A percentile compares a stretch with the other conserved stretches of the same genome.
phyloP scores from a whole-genome alignment of 768 basidiomycete species.

The Psilocybe sp. region DNA sequence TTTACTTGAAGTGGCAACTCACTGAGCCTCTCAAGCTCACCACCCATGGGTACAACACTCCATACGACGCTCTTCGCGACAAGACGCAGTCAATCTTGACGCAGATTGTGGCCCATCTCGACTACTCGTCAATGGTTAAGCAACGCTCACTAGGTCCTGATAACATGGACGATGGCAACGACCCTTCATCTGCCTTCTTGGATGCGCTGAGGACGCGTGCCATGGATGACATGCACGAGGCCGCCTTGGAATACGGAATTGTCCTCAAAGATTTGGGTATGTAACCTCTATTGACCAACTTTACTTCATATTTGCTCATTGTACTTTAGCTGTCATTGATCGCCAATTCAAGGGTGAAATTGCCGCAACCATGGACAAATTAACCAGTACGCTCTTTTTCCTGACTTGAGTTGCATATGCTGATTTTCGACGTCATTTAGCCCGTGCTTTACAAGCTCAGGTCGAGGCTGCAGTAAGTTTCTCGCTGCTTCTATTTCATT shows the following conservation, averaged over 20 bases:
- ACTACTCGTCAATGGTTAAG: constrained; percentile 59
- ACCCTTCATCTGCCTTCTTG: constrained; percentile 73
- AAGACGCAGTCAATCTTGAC: constrained; percentile 87
- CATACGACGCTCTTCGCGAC: constrained; percentile 74
- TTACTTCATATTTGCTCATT: neutral
- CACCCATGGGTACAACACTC: constrained; percentile 81
- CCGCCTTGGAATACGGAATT: constrained; percentile 83
- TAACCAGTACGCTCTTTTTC: constrained; percentile 43
- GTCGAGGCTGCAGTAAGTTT: constrained; percentile 75
- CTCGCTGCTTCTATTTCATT: neutral
- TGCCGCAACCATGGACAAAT: constrained; percentile 79
- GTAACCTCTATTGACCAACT: constrained; percentile 11
- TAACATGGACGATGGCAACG: constrained; percentile 65
- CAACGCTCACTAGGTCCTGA: constrained; percentile 78
- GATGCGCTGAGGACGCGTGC: constrained; percentile 80
- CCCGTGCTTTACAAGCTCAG: constrained; percentile 81
- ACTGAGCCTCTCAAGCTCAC: constrained; percentile 61
- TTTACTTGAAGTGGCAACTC: constrained; percentile 78
- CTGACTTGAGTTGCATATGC: neutral
- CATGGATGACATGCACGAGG: constrained; percentile 84
- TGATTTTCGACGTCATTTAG: constrained; percentile 25
- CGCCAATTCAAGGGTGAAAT: constrained; percentile 89
- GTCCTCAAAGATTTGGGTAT: constrained; percentile 74
- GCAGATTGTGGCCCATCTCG: constrained; percentile 79
- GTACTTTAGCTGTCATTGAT: constrained; percentile 69